phyloP scores from a whole-genome alignment of 116 monocot genomes.

The Cymodocea nodosa region DNA sequence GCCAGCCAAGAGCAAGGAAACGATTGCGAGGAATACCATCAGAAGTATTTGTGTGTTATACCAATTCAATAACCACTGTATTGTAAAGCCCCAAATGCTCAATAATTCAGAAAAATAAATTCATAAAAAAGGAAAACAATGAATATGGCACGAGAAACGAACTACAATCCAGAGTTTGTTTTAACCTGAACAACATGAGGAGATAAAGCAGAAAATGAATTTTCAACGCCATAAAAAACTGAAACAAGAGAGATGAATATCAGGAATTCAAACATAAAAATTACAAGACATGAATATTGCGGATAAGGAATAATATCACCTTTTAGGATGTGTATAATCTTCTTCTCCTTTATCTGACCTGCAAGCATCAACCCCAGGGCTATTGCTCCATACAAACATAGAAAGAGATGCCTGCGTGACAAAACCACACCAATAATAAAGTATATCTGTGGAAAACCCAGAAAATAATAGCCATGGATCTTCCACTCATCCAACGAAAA shows the following conservation, averaged over 20 bases:
- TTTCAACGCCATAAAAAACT: conserved; percentile 80
- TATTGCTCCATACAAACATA: conserved; percentile 67
- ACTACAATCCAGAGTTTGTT: not conserved
- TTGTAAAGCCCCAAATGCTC: conserved; percentile 25
- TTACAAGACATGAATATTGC: no score
- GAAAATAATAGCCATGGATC: no score
- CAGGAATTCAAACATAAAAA: not conserved
- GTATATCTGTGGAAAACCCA: no score
- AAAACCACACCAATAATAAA: not conserved
- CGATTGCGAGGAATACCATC: conserved; percentile 49
- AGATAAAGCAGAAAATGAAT: conserved; percentile 59
- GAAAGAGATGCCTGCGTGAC: conserved; percentile 54
- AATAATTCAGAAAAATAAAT: not conserved
- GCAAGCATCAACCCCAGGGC: conserved; percentile 72
- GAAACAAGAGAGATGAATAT: conserved; percentile 9
- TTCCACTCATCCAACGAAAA: no score
- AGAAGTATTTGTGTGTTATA: conserved; percentile 83
- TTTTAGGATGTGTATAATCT: conserved; percentile 72
- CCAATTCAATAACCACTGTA: conserved; percentile 80
- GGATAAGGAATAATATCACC: conserved; percentile 18
- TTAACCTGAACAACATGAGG: conserved; percentile 87
- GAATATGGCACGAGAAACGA: not conserved
- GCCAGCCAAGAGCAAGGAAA: conserved; percentile 57
- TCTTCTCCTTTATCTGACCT: conserved; percentile 60
- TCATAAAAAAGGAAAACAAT: not conserved